Base-by-base conservation (phyloP, 1,284 basidiomycete species). In the Pseudozyma thailandica region DNA sequence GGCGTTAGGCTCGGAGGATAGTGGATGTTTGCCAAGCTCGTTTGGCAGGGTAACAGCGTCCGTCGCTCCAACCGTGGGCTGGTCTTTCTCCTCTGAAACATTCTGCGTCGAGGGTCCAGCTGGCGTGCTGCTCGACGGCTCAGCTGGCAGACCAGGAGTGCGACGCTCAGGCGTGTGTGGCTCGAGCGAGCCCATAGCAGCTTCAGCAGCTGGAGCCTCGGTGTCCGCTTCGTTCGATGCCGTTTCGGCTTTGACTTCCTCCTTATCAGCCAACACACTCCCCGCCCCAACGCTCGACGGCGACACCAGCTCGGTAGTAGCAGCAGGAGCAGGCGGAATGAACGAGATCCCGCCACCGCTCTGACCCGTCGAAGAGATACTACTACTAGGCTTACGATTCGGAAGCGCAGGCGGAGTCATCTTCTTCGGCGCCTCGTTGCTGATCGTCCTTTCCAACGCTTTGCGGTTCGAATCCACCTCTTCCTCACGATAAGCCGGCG, bases 301-400 rank as follows among this genome's bases (percentile, higher is more conserved):
- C 3, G 71, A 58, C 2, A 56, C 61, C 4, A 73, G 53, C 23
- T 54, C 43, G 1, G 51, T 73, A 13, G 71, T 73, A 3, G 65
- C 53, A 27, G 61, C 46, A 1, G 71, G 60, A 1, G 71, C 71
- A 1, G 71, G 56, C 6, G 71, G 71, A 16, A 73, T 70, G 47
- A 73, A 73, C 13, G 65, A 65, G 0, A 73, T 45, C 2, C 62
- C 64, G 33, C 58, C 64, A 21, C 52, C 41, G 46, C 50, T 47
- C 41, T 56, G 46, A 7, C 53, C 69, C 16, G 42, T 58, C 33
- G 70, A 63, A 4, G 59, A 50, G 37, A 66, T 54, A 51, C 69
- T 72, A 55, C 58, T 72, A 43, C 52, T 62, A 7, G 53, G 46
- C 39, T 66, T 66, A 3, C 59, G 33, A 20, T 50, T 50, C 20